Percentiles rank a stretch among this genome's conserved stretches.
Evolutionary conservation across 2,329 filamentous ascomycete species (phyloP).

Genomic region (Arthrinium puccinioides): DNA sequence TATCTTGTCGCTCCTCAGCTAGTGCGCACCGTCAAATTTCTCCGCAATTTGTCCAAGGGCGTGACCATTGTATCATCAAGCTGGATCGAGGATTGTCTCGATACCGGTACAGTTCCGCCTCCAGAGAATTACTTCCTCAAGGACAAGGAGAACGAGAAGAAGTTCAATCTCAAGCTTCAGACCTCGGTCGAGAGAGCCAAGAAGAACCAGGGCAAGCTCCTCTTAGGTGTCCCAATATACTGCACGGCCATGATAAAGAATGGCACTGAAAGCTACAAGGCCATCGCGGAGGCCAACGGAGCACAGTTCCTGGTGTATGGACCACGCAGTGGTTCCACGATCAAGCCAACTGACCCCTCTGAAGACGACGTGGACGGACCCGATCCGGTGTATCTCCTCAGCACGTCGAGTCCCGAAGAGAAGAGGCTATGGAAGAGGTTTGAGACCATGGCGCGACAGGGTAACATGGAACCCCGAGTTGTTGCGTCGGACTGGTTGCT

Average conservation of each 20-base stretch:
- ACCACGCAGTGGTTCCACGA: constrained; percentile 61
- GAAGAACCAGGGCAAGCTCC: constrained; percentile 67
- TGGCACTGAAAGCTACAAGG: constrained; percentile 75
- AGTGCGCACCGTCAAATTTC: constrained; percentile 88
- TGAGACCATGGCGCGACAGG: constrained; percentile 66
- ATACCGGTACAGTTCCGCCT: constrained; percentile 57
- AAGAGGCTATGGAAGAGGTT: constrained; percentile 74
- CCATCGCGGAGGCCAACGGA: constrained; percentile 83
- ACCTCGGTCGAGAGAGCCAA: constrained; percentile 65
- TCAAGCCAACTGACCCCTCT: constrained; percentile 54
- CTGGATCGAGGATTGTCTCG: constrained; percentile 73
- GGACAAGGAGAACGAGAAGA: constrained; percentile 67
- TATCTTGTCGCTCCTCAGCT: constrained; percentile 83
- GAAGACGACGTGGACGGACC: constrained; percentile 51
- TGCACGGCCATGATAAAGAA: constrained; percentile 75
- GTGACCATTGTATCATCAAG: constrained; percentile 69
- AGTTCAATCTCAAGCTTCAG: constrained; percentile 61
- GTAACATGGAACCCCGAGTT: constrained; percentile 73
- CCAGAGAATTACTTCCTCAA: constrained; percentile 60
- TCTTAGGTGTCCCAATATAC: constrained; percentile 73
- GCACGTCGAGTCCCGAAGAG: constrained; percentile 59
- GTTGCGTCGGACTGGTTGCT: constrained; percentile 86
- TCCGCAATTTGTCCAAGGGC: constrained; percentile 76
- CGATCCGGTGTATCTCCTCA: constrained; percentile 79
- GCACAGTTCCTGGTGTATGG: constrained; percentile 74